These are phyloP conservation scores for Fusarium nurragi DNA, from an alignment of 2,329 filamentous ascomycete genomes.

Conservation along the genomic window DNA sequence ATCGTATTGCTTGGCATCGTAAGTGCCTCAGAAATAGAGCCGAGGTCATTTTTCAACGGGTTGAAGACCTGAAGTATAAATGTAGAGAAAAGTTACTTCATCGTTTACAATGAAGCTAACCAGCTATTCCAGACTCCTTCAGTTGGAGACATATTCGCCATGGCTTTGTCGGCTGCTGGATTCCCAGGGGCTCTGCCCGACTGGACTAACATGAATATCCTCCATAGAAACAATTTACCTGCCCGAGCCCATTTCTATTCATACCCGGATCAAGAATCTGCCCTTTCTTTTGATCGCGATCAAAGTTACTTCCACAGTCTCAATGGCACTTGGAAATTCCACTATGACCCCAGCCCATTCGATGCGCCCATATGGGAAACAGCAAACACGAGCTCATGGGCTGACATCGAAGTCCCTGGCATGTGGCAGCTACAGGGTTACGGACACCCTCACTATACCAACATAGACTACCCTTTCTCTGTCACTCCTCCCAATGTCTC, in stretches of 20 bases:
- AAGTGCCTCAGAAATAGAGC: not conserved
- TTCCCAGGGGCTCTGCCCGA: conserved; percentile 17
- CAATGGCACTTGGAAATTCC: conserved; percentile 27
- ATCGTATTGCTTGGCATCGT: conserved; percentile 17
- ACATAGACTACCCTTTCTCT: conserved; percentile 73
- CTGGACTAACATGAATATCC: conserved; percentile 15
- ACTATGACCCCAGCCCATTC: conserved; percentile 16
- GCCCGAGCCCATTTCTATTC: conserved; percentile 28
- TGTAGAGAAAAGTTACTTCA: too few relatives aligned
- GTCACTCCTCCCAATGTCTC: conserved; percentile 72
- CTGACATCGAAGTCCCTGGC: conserved; percentile 68
- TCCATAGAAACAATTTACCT: conserved; percentile 10
- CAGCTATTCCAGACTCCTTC: accelerated
- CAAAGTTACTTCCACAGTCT: conserved; percentile 1
- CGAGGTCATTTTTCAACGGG: not conserved
- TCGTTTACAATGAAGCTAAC: not conserved
- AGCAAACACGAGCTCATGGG: conserved; percentile 6
- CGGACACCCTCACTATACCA: conserved; percentile 75
- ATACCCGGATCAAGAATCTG: conserved; percentile 7
- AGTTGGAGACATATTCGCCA: not conserved
- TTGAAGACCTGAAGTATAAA: not conserved
- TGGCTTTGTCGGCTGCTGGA: conserved; percentile 3
- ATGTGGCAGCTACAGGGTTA: conserved; percentile 78
- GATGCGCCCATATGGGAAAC: conserved; percentile 14
- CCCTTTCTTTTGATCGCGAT: not conserved